Base-by-base conservation (phyloP, 371 early-diverging fungal species). In the Haplosporangium sp. region DNA sequence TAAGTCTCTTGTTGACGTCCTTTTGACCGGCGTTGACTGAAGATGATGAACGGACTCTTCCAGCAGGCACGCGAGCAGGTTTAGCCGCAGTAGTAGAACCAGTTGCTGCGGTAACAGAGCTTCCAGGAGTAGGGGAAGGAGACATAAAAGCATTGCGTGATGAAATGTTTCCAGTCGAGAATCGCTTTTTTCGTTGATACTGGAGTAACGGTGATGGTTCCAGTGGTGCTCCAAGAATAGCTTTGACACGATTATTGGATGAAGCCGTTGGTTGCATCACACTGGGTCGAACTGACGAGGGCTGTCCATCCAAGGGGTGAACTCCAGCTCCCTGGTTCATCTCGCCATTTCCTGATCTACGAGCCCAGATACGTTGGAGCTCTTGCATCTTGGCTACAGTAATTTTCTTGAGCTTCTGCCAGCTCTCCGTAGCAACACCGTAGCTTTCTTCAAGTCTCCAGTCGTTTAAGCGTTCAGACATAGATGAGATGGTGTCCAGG, bases 301-400 rank as follows among this genome's bases (percentile, higher is more conserved):
- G 50, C 40, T 55, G 55, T 7, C 45, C 63, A n/a, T 76, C 73
- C 63, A 65, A 48, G 34, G 70, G 69, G 37, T 50, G 83, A 34
- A 74, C 70, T 40, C 53, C 61, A 35, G 62, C 39, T 37, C 45
- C 59, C 6, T 44, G 57, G 56, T 47, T 52, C 44, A 10, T 19
- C 42, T 74, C 59, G 19, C 61, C 19, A 20, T 35, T 44, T 27
- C 40, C 45, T 60, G 69, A 52, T 42, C 73, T 61, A 7, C 70
- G 65, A 5, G 61, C 67, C 72, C 75, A 76, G 56, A 83, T 44
- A 35, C 70, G 74, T 15, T 76, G 72, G 19, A 91, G 71, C 50
- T 87, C 87, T 7, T 87, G 72, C 59, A 85, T 87, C 72, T 86
- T 87, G 57, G 84, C 77, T 6, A 84, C 75, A 7, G 88, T 87